Conservation (phyloP, 2,329 filamentous ascomycete species). For the Ceratocystis variospora region DNA sequence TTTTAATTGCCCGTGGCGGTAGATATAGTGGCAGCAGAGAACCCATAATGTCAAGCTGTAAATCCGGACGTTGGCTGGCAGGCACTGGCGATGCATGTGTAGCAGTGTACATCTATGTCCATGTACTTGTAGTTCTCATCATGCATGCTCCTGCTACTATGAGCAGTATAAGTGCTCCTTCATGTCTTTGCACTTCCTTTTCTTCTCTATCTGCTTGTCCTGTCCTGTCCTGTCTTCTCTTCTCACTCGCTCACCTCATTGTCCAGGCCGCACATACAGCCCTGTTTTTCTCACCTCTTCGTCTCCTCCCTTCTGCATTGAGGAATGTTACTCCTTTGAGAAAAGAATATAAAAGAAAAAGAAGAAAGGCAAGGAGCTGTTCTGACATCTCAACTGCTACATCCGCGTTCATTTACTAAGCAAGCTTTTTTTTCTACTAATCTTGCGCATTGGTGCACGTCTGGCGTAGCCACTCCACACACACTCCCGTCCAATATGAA, state of each 20-base stretch:
- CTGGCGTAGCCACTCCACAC: not conserved
- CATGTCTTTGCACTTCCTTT: not conserved
- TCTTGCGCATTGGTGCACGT: too few relatives aligned
- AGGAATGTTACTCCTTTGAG: not conserved
- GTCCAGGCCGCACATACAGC: not conserved
- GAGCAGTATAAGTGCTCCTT: too few relatives aligned
- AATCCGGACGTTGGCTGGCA: too few relatives aligned
- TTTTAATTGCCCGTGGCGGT: too few relatives aligned
- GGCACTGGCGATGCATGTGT: too few relatives aligned
- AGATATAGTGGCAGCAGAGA: too few relatives aligned
- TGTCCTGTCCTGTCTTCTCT: not conserved
- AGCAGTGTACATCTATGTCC: too few relatives aligned
- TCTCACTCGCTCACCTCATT: not conserved
- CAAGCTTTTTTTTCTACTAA: not conserved
- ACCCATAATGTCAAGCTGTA: too few relatives aligned
- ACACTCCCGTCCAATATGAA: not conserved
- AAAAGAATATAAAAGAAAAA: not conserved
- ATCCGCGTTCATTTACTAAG: not conserved
- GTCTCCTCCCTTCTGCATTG: not conserved
- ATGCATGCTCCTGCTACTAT: too few relatives aligned
- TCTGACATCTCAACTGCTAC: not conserved
- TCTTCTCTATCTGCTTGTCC: not conserved
- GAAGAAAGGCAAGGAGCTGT: not conserved
- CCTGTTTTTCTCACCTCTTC: not conserved
- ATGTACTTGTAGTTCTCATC: too few relatives aligned